Conservation (phyloP, 2,329 filamentous ascomycete genomes). For the Thielaviopsis punctulata region DNA sequence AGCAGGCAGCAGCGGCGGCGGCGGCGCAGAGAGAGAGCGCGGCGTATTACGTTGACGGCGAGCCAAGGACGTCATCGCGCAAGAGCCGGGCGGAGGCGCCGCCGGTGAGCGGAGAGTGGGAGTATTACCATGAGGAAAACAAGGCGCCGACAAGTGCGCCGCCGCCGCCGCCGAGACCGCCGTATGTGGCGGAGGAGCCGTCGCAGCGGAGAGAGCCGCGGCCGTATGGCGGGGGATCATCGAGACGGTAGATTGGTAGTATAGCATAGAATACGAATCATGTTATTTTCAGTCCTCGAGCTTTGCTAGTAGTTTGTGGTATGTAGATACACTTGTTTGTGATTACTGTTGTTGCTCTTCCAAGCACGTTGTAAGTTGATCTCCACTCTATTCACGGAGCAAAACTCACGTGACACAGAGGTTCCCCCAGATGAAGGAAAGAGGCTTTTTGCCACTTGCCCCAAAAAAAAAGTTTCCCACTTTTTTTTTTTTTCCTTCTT, state of each 20-base stretch:
- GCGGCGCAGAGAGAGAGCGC: constrained; percentile 6
- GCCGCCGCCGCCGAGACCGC: constrained; percentile 8
- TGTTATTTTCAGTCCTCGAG: background rate
- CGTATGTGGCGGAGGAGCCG: constrained; percentile 5
- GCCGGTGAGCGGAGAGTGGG: constrained; percentile 3
- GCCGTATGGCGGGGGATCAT: constrained; percentile 5
- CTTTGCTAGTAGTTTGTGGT: too few relatives aligned
- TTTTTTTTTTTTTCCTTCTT: background rate
- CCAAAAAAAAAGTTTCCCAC: background rate
- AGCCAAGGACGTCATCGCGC: constrained; percentile 1
- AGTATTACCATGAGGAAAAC: constrained; percentile 1
- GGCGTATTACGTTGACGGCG: constrained; percentile 5
- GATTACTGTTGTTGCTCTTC: too few relatives aligned
- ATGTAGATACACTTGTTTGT: too few relatives aligned
- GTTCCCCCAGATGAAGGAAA: too few relatives aligned
- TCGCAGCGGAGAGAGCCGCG: constrained; percentile 5
- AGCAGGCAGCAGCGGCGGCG: background rate
- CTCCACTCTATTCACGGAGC: too few relatives aligned
- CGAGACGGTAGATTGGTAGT: background rate
- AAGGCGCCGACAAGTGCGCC: constrained; percentile 4
- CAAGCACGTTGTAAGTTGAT: too few relatives aligned
- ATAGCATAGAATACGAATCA: background rate
- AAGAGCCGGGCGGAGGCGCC: constrained; percentile 1
- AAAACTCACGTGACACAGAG: too few relatives aligned
- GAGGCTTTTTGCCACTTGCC: too few relatives aligned